Conservation (phyloP, 129 eudicot genomes). For the Daucus carota region DH1_v3.0 NC_030386.2:40003501-40004000, state of each 20-base stretch:
- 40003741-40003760: not conserved
- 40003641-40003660: not conserved
- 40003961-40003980: constrained; percentile 44
- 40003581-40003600: too few relatives aligned
- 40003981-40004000: constrained; percentile 97
- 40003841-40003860: not conserved
- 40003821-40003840: not conserved
- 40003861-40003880: constrained; percentile 79
- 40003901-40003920: constrained; percentile 79
- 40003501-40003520: too few relatives aligned
- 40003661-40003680: not conserved
- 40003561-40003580: too few relatives aligned
- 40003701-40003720: not conserved
- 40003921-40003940: constrained; percentile 48
- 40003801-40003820: not conserved
- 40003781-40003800: not conserved
- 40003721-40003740: not conserved
- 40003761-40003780: not conserved
- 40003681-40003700: not conserved
- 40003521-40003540: too few relatives aligned
- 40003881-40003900: constrained; percentile 61
- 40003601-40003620: too few relatives aligned
- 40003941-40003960: constrained; percentile 75
- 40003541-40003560: too few relatives aligned
- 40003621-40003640: too few relatives aligned